Base-by-base conservation (phyloP, 2,329 filamentous ascomycete genomes). In the Neoscytalidium dimidiatum region DNA sequence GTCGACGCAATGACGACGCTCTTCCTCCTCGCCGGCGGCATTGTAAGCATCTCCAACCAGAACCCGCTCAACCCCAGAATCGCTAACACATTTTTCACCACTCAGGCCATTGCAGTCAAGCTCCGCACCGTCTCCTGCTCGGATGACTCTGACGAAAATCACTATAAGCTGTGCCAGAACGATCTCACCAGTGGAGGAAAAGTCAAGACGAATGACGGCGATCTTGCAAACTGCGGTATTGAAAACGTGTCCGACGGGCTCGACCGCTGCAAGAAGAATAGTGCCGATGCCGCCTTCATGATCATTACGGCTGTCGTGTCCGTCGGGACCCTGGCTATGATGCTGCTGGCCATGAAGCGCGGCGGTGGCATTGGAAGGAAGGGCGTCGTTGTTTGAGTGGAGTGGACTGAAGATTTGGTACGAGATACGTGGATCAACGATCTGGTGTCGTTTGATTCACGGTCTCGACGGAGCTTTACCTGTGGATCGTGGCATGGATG, bases 221-320 rank as follows among this genome's bases (percentile, higher is more conserved):
- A 62, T 7, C 26, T 35, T 19, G 21, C 5, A 6, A 23, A 38
- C 38, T 65, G 51, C 57, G 65, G 58, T 13, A 35, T 48, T 21
- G 4, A 33, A 0, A 23, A 29, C 8, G n/a, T 7, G 2, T 26
- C 21, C 28, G 28, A 7, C 0, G 26, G 17, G 41, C 56, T 46
- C 2, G 31, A 43, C 3, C 69, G 69, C 28, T 73, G 71, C 64
- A 66, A 64, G 28, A 62, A 64, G 35, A 66, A 66, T 19, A 64
- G 68, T 26, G 70, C 71, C 2, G 69, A 72, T 49, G 41, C 68
- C 29, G 71, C 65, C 13, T 73, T 73, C 53, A 62, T 71, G 58
- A 71, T 71, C 49, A 62, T 73, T 13, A 68, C 52, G 2, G 52
- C 56, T n/a, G 26, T 65, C 28, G 49, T 62, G 21, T 23, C 17